Conservation (phyloP, 805 yeast species). For the Brettanomyces custersianus region DNA sequence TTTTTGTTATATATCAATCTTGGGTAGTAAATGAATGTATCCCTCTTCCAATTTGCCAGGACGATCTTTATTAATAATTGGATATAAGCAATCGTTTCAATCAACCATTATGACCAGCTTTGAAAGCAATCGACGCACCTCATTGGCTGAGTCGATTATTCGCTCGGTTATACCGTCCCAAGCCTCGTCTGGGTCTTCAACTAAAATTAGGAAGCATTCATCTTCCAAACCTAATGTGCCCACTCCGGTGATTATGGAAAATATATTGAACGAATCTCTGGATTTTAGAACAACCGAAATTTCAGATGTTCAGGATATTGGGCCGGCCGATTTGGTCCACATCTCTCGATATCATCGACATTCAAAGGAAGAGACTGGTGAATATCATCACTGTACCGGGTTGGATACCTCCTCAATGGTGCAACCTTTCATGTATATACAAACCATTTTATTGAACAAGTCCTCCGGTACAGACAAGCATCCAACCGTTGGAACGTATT, state of each 20-base stretch:
- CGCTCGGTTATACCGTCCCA: slow-evolving; percentile 1
- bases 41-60: too few relatives aligned
- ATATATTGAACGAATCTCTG: slow-evolving; percentile 42
- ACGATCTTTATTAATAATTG: too few relatives aligned
- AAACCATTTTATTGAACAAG: slow-evolving; percentile 33
- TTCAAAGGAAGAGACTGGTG: slow-evolving; percentile 39
- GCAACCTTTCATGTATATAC: slow-evolving; percentile 47
- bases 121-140: slow-evolving; percentile 4
- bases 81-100: too few relatives aligned
- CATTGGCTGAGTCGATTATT: neutral
- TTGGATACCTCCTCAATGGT: slow-evolving; percentile 43
- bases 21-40: too few relatives aligned
- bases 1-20: too few relatives aligned
- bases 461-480: slow-evolving; percentile 19
- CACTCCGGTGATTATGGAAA: slow-evolving; percentile 34
- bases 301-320: slow-evolving; percentile 42
- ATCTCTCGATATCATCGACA: slow-evolving; percentile 35
- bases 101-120: slow-evolving; percentile 2
- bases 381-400: slow-evolving; percentile 47
- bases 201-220: too few relatives aligned
- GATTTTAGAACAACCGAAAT: slow-evolving; percentile 37
- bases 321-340: slow-evolving; percentile 68
- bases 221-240: slow-evolving; percentile 15
- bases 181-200: neutral
- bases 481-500: slow-evolving; percentile 40